phyloP scores from a whole-genome alignment of 805 yeast species.

The Kazachstania africana region DNA sequence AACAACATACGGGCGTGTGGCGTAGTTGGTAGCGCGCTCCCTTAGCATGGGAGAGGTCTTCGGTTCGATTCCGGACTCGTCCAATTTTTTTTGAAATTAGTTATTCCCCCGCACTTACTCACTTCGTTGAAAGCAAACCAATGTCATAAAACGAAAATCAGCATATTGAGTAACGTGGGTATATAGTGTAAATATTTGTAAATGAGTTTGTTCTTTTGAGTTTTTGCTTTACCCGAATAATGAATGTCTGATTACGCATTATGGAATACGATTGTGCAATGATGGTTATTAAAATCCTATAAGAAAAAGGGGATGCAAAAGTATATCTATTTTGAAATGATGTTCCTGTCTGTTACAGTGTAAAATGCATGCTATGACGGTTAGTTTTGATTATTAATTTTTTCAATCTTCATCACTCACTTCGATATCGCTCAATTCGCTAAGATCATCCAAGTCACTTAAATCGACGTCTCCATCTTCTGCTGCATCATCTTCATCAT shows the following conservation, averaged over 20 bases:
- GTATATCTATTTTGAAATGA: too few relatives aligned
- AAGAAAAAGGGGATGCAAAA: too few relatives aligned
- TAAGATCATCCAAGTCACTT: slow-evolving; percentile 6
- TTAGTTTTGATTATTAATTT: too few relatives aligned
- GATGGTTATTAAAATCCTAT: too few relatives aligned
- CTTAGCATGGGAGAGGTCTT: slow-evolving; percentile 74
- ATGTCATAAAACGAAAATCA: too few relatives aligned
- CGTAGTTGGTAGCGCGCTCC: slow-evolving; percentile 78
- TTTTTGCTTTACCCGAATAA: background rate
- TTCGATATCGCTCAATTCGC: slow-evolving; percentile 22
- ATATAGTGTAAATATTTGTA: too few relatives aligned
- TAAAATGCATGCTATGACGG: too few relatives aligned
- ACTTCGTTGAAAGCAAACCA: background rate
- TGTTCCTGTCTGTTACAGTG: too few relatives aligned
- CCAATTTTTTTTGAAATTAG: slow-evolving; percentile 28
- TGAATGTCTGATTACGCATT: too few relatives aligned
- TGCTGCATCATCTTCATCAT: slow-evolving; percentile 6
- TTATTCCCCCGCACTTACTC: background rate
- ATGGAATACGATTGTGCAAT: too few relatives aligned
- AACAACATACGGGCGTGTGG: slow-evolving; percentile 83
- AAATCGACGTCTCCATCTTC: slow-evolving; percentile 8
- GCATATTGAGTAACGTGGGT: background rate
- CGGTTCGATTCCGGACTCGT: slow-evolving; percentile 74
- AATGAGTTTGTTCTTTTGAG: background rate
- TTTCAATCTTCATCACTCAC: slow-evolving; percentile 21